phyloP scores from a whole-genome alignment of 225 moss, liverwort and hornwort genomes.

The Marchantia polymorpha region DNA sequence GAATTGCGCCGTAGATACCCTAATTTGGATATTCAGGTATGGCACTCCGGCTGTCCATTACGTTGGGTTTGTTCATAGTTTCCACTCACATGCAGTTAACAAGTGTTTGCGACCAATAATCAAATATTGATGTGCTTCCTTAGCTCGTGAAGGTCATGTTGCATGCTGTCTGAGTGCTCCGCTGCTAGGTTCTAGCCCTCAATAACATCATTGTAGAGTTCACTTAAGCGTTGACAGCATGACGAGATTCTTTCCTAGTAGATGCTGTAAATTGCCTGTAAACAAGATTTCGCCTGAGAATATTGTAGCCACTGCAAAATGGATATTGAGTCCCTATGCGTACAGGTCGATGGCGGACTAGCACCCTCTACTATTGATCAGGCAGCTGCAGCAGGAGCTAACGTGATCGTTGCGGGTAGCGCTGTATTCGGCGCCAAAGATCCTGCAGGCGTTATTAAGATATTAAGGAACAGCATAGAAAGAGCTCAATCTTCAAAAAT shows the following conservation, averaged over 20 bases:
- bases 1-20: conserved; percentile 73
- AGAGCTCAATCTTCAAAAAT: conserved; percentile 57
- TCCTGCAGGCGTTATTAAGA: conserved; percentile 65
- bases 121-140: background rate
- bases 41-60: background rate
- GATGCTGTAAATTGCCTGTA: background rate
- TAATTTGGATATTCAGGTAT: conserved; percentile 84
- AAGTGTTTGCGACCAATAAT: background rate
- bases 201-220: too few species aligned
- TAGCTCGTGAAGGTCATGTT: background rate
- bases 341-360: conserved; percentile 97
- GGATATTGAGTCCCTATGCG: background rate
- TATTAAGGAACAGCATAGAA: conserved; percentile 59
- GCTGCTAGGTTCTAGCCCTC: background rate
- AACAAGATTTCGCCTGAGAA: too few species aligned
- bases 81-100: background rate
- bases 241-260: background rate
- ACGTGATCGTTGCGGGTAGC: conserved; percentile 92
- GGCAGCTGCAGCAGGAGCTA: conserved; percentile 92
- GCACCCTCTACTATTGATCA: conserved; percentile 83
- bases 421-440: conserved; percentile 85
- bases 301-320: background rate
- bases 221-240: too few species aligned
- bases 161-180: background rate
- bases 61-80: background rate